These are phyloP conservation scores for Coffea canephora DNA, from an alignment of 257 asterid genomes.

Conservation along the genomic window DNA sequence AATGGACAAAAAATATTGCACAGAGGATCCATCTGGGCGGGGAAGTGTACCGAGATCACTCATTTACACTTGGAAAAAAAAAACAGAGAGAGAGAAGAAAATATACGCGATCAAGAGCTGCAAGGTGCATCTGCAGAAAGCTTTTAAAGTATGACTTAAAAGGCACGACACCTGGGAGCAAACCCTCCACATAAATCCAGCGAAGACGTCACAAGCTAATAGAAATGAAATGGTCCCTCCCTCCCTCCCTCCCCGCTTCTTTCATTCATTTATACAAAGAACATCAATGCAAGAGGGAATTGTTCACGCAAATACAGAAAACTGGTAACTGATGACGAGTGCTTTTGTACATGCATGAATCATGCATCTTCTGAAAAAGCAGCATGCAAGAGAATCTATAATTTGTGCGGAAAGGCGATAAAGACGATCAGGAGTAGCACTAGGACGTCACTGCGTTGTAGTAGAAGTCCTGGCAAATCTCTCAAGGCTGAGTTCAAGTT, in stretches of 20 bases:
- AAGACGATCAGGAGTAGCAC: not conserved
- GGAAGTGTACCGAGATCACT: too few species aligned
- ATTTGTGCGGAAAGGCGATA: not conserved
- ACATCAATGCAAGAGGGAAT: not conserved
- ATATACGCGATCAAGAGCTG: not conserved
- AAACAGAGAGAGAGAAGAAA: too few species aligned
- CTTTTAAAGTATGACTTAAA: not conserved
- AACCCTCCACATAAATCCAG: not conserved
- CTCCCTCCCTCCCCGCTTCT: not conserved
- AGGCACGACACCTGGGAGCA: not conserved
- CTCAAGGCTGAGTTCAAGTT: conserved; percentile 28
- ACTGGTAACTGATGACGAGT: not conserved
- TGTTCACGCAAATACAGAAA: conserved; percentile 7
- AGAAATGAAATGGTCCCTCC: not conserved
- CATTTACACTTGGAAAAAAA: too few species aligned
- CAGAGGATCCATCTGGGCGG: too few species aligned
- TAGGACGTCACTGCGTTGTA: not conserved
- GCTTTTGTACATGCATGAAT: not conserved
- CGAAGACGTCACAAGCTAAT: not conserved
- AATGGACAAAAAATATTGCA: too few species aligned
- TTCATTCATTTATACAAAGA: not conserved
- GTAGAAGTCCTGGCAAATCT: too few species aligned
- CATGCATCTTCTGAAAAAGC: not conserved
- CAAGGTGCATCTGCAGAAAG: not conserved
- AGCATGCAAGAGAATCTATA: not conserved